Evolutionary conservation across 192 early-diverging fungal genomes (phyloP), one percentile per base, ranked within the genome.

Genomic region (Backusella morwellensis): DNA sequence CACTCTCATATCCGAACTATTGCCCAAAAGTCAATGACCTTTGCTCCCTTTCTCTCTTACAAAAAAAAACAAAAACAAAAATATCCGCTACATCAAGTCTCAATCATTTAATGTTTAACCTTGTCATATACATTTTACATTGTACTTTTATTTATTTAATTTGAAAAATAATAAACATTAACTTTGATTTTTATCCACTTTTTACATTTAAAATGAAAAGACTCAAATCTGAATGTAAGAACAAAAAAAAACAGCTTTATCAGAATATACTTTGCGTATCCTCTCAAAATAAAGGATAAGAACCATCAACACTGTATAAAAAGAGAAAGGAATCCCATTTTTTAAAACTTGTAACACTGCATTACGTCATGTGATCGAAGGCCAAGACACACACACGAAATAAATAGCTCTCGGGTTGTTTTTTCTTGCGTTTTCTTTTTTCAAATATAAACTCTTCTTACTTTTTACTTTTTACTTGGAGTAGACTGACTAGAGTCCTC

Each of bases 401-500:
- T 26, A 59, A 12, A 11, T 29, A 14, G 6, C 12, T 59, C 56
- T 59, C 56, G 21, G 21, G 23, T 63, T 29, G 56, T 63, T 29
- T 14, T 7, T 47, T 54, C 1, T 52, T 26, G 26, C 19, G 21
- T 52, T 52, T 52, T 40, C 4, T 11, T 40, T 21, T 56, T 63
- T 63, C 56, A 12, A 63, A 50, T 50, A 50, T 59, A 35, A 15
- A 32, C 56, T 66, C 66, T 69, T 70, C 1, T 38, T 52, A 47
- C 50, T 19, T 26, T 63, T 32, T 17, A 26, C 5, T 32, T 32
- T 32, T 32, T 38, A 63, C 17, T 73, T 68, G 66, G 82, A 78
- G 87, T 88, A 36, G 87, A 88, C 87, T 88, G 87, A 67, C 73
- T 77, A 88, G 87, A 87, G 87, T 88, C 87, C 87, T 88, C 86